phyloP scores from a whole-genome alignment of 2,329 filamentous ascomycete species.

The Fusarium sp. region DNA sequence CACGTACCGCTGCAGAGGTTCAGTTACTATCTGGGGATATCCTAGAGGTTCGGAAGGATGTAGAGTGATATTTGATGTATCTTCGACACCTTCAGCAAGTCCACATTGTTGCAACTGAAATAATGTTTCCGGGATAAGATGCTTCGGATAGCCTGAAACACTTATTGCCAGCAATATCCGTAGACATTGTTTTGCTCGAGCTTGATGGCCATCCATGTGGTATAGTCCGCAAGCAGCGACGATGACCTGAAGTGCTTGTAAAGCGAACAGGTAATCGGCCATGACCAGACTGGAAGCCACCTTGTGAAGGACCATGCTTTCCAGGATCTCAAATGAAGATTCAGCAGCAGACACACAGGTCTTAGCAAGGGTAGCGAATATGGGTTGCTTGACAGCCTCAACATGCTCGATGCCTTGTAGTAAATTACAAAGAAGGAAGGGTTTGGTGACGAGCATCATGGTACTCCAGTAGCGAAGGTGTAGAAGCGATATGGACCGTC shows the following conservation, averaged over 20 bases:
- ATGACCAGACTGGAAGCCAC: neutral
- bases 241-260: neutral
- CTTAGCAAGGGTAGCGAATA: neutral
- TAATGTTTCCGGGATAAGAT: neutral
- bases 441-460: neutral
- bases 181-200: neutral
- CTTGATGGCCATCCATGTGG: neutral
- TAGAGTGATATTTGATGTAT: neutral
- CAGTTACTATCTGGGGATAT: neutral
- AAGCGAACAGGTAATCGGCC: neutral
- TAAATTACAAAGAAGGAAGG: neutral
- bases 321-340: neutral
- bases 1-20: neutral
- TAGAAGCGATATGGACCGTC: neutral
- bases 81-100: neutral
- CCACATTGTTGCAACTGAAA: neutral
- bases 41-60: neutral
- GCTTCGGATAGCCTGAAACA: neutral
- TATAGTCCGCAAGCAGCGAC: neutral
- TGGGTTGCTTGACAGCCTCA: rapidly evolving
- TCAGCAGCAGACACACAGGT: neutral
- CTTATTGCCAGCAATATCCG: rapidly evolving
- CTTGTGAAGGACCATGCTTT: rapidly evolving
- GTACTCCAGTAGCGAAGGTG: neutral
- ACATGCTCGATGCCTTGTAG: neutral